Base-by-base conservation (phyloP, 768 basidiomycete genomes). In the Phlebiopsis gigantea region DNA sequence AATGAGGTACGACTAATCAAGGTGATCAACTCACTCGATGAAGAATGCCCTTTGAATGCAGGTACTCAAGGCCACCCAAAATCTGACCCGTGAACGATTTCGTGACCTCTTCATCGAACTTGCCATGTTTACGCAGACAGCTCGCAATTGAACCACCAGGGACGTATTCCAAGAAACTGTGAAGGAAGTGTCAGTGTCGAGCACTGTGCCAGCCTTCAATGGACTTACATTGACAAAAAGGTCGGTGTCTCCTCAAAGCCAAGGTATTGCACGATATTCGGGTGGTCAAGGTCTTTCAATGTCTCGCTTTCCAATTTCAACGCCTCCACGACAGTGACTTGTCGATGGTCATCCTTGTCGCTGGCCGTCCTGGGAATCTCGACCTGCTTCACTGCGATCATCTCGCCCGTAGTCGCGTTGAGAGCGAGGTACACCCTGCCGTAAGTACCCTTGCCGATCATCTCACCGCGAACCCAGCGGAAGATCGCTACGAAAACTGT, bases 331-430 rank as follows among this genome's bases (percentile, higher is more conserved):
- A 95, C 86, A 26, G 82, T 83, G 54, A 81, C 75, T 64, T 96
- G 94, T 29, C 94, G 82, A 17, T 82, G 79, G 70, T 98, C 94
- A 61, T 84, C 88, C 71, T 88, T 90, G 73, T 99, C 97, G 65
- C 90, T 93, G 17, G 85, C 84, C 7, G 93, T 95, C 50, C 84
- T 83, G 1, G 97, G 96, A 57, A 95, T 82, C 69, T 98, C 97
- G 46, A 99, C 97, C 72, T 98, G 97, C 72, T 99, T 99, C 61
- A 99, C 97, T 17, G 97, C 97, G 65, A 98, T 94, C 92, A 98
- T 96, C 72, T 98, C 95, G 56, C 94, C 94, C 0, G 94, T 96
- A 2, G 92, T 94, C 29, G 91, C 93, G 68, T 98, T 98, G 57
- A 98, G 76, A 17, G 93, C 97, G 54, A 98, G 83, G 66, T 98